phyloP scores from a whole-genome alignment of 345 rosid genomes.

The Diplotaxis tenuifolia region DNA sequence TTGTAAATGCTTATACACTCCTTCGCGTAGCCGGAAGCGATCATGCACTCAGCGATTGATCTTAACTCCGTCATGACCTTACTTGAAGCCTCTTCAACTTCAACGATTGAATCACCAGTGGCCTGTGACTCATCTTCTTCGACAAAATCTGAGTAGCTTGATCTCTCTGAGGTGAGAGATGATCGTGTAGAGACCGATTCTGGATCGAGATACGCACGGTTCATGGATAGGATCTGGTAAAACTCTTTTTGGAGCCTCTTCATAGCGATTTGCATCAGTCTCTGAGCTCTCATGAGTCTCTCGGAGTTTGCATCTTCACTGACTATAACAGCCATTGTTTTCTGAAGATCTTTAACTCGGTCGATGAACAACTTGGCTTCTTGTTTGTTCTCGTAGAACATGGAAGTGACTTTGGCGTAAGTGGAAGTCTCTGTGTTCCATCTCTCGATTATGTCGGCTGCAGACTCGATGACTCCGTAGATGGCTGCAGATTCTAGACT shows the following conservation, averaged over 20 bases:
- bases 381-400: slow-evolving; percentile 49
- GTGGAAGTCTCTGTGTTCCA: slow-evolving; percentile 52
- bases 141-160: slow-evolving; percentile 46
- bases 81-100: slow-evolving; percentile 51
- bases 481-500: slow-evolving; percentile 30
- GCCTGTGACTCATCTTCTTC: slow-evolving; percentile 4
- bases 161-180: slow-evolving; percentile 52
- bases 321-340: slow-evolving; percentile 49
- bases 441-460: slow-evolving; percentile 45
- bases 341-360: slow-evolving; percentile 53
- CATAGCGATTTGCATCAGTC: slow-evolving; percentile 64
- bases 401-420: slow-evolving; percentile 43
- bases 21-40: too few relatives aligned
- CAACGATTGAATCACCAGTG: slow-evolving; percentile 44
- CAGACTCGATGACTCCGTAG: slow-evolving; percentile 44
- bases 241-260: slow-evolving; percentile 75
- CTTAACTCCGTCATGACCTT: slow-evolving; percentile 59
- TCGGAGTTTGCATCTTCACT: slow-evolving; percentile 39
- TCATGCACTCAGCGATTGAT: slow-evolving; percentile 91
- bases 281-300: slow-evolving; percentile 48
- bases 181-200: slow-evolving; percentile 70
- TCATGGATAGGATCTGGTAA: slow-evolving; percentile 63
- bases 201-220: slow-evolving; percentile 63
- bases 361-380: slow-evolving; percentile 60
- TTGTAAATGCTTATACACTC: too few relatives aligned